Evolutionary conservation across 257 asterid species (phyloP), one percentile per base, ranked within the genome.

Genomic region (Plantago major): DNA sequence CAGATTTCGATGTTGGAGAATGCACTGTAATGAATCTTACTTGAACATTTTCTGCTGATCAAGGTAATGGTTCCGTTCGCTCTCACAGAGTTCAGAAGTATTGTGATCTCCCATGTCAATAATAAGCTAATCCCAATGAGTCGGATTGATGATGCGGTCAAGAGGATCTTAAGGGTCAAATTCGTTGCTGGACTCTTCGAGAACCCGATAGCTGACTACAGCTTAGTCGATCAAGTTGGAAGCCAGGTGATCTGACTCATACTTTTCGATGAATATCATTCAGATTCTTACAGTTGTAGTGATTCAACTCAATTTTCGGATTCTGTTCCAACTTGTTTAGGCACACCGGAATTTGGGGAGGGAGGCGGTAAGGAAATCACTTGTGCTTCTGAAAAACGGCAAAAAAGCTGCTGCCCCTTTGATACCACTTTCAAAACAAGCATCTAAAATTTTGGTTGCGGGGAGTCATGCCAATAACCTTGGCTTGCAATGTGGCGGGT

Each of bases 131-230:
- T 84, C 60, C 86, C 82, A 12, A 67, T 79, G 70, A 80, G 82
- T 50, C 63, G 89, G 56, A 84, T 84, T 28, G 78, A 84, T 57
- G 89, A 82, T 74, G 93, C 93, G 4, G 93, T 84, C 0, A 71
- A 51, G 38, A 79, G 93, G 55, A 82, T 84, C 45, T 67, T 82
- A 70, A 77, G 93, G 60, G 86, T 85, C 22, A 85, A 85, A 60
- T 82, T 82, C 30, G 56, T 15, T 1, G 48, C 81, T 79, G 94
- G 90, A 3, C 81, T 85, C 14, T 85, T 85, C 14, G 94, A 82
- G 63, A 74, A 82, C 49, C 94, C 90, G 11, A 52, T 70, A 46
- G 78, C 84, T 65, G 94, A 81, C 78, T 60, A 58, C 42, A 74
- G 69, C 14, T 33, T 65, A 16, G 77, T 59, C 1, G 73, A 78